Evolutionary conservation across 2,329 filamentous ascomycete genomes (phyloP).

Genomic region (Gaeumannomyces tritici): DNA sequence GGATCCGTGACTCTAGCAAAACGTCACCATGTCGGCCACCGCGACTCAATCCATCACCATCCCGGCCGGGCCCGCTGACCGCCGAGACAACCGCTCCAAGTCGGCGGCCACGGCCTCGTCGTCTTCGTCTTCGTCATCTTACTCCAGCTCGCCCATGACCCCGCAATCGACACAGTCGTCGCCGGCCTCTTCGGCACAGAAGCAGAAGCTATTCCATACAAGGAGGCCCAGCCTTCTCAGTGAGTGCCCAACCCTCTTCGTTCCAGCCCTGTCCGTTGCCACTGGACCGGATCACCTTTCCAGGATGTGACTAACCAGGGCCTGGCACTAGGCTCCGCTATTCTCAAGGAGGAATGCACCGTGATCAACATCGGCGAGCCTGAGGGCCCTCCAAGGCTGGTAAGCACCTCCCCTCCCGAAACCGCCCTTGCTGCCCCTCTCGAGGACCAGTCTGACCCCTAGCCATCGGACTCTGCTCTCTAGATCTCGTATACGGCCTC

Average conservation of each 20-base stretch:
- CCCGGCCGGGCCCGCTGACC: slow-evolving; percentile 28
- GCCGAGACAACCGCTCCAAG: slow-evolving; percentile 4
- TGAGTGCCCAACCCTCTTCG: slow-evolving; percentile 23
- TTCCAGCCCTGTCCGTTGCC: background rate
- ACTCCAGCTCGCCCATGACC: slow-evolving; percentile 45
- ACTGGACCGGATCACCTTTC: background rate
- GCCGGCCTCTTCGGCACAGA: slow-evolving; percentile 28
- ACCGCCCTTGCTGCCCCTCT: too few species aligned
- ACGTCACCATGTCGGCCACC: slow-evolving; percentile 36
- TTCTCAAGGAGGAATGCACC: slow-evolving; percentile 68
- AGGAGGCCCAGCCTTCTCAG: slow-evolving; percentile 55
- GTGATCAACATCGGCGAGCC: slow-evolving; percentile 70
- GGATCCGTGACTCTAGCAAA: slow-evolving; percentile 8
- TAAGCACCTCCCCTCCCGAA: slow-evolving; percentile 27
- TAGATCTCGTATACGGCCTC: slow-evolving; percentile 74
- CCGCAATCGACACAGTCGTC: slow-evolving; percentile 28
- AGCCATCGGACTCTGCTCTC: background rate
- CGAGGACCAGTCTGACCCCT: slow-evolving; percentile 11
- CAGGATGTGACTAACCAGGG: background rate
- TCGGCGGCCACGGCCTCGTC: slow-evolving; percentile 25
- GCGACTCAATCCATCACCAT: slow-evolving; percentile 50
- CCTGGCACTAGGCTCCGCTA: slow-evolving; percentile 47
- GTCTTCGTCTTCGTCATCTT: slow-evolving; percentile 37
- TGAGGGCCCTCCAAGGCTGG: slow-evolving; percentile 62
- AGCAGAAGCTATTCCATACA: slow-evolving; percentile 35